phyloP scores from a whole-genome alignment of 208 protist genomes.

The Leishmania mexicana region DNA sequence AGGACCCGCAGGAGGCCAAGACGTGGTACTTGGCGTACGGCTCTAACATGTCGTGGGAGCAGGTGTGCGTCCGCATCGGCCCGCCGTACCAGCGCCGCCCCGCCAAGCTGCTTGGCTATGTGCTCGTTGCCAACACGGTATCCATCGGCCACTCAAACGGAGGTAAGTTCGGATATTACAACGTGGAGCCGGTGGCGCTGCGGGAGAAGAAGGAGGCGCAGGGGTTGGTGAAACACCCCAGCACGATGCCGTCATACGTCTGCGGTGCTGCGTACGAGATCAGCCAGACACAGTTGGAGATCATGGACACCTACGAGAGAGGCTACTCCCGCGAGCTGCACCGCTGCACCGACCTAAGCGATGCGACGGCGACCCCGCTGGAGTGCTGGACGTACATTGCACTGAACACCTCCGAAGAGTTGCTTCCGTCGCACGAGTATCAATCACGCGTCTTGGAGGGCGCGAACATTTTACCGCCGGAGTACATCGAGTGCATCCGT shows the following conservation, averaged over 20 bases:
- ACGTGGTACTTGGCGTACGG: slow-evolving; percentile 60
- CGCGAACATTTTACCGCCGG: slow-evolving; percentile 39
- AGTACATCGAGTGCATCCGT: slow-evolving; percentile 47
- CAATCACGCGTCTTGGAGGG: slow-evolving; percentile 50
- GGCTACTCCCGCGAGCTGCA: slow-evolving; percentile 43
- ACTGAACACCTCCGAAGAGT: slow-evolving; percentile 34
- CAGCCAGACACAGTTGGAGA: slow-evolving; percentile 36
- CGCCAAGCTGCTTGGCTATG: slow-evolving; percentile 40
- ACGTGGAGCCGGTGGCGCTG: slow-evolving; percentile 39
- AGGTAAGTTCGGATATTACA: slow-evolving; percentile 53
- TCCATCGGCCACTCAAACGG: slow-evolving; percentile 14
- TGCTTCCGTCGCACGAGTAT: slow-evolving; percentile 56
- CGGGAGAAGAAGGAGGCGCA: slow-evolving; percentile 31
- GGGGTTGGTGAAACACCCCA: slow-evolving; percentile 21
- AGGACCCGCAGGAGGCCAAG: slow-evolving; percentile 28
- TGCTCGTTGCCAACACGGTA: slow-evolving; percentile 46
- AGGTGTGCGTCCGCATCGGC: slow-evolving; percentile 59
- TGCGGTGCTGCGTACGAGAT: slow-evolving; percentile 61
- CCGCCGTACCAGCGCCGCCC: slow-evolving; percentile 54
- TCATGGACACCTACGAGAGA: slow-evolving; percentile 52
- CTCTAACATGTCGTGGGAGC: slow-evolving; percentile 62
- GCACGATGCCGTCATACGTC: slow-evolving; percentile 47
- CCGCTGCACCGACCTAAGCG: slow-evolving; percentile 41
- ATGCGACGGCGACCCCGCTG: slow-evolving; percentile 11
- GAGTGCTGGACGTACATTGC: slow-evolving; percentile 55